Percentiles rank a stretch among this genome's conserved stretches.
These are phyloP conservation scores for Mortierella sp. DNA, from an alignment of 371 early-diverging fungal genomes.

Conservation along the genomic window DNA sequence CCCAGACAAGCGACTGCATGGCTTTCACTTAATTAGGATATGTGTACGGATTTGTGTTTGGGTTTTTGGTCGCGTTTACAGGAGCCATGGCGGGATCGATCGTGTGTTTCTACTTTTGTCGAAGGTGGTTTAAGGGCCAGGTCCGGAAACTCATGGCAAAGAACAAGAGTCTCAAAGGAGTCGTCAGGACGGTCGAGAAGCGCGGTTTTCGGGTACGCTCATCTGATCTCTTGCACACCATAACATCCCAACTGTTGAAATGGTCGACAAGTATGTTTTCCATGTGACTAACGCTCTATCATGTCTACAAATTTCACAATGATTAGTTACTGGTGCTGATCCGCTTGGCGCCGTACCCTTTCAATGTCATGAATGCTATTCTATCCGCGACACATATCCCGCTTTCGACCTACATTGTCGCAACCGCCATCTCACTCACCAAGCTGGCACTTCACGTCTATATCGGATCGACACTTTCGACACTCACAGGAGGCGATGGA, in stretches of 20 bases:
- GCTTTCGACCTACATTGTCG: conserved; percentile 65
- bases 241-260: neutral
- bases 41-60: conserved; percentile 72
- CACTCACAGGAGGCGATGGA: conserved; percentile 65
- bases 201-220: conserved; percentile 75
- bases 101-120: conserved; percentile 70
- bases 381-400: conserved; percentile 76
- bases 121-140: conserved; percentile 66
- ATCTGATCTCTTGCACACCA: neutral
- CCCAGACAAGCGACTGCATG: too few species aligned
- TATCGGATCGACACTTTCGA: conserved; percentile 78
- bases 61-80: conserved; percentile 72
- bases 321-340: conserved; percentile 73
- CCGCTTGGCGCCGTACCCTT: conserved; percentile 85
- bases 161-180: conserved; percentile 68
- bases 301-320: neutral
- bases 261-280: too few species aligned
- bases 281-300: neutral
- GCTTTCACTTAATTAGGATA: conserved; percentile 61
- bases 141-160: conserved; percentile 65
- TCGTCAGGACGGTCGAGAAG: conserved; percentile 76
- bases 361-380: conserved; percentile 77
- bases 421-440: conserved; percentile 74
- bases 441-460: conserved; percentile 80
- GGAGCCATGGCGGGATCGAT: conserved; percentile 72